These are phyloP conservation scores for Paraphaeosphaeria sporulosa DNA, from an alignment of 2,329 filamentous ascomycete genomes.

Conservation along the genomic window DNA sequence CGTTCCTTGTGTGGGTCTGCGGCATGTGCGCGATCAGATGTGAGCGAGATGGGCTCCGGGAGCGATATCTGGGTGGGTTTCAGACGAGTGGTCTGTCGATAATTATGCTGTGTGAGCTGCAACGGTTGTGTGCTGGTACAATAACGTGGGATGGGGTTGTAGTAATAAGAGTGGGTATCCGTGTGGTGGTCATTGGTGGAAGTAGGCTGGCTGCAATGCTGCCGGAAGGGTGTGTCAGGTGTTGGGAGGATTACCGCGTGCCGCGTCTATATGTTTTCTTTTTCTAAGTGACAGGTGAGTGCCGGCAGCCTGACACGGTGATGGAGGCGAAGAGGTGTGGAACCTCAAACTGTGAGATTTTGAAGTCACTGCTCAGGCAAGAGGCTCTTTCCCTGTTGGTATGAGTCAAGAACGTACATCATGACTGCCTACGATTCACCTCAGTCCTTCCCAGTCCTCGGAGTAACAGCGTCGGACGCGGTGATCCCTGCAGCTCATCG, in stretches of 20 bases:
- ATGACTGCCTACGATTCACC: neutral
- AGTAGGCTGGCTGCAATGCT: neutral
- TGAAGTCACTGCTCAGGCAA: neutral
- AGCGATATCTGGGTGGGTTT: neutral
- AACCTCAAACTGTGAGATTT: neutral
- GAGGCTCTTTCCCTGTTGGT: constrained; percentile 2
- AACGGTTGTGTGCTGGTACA: neutral
- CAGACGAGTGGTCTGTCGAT: too few relatives aligned
- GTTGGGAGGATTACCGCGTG: constrained; percentile 6
- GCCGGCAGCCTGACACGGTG: neutral
- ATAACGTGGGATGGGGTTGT: constrained; percentile 9
- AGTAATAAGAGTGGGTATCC: neutral
- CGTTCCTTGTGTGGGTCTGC: constrained; percentile 1
- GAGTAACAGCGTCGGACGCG: neutral
- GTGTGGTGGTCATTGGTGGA: neutral
- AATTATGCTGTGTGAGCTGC: neutral
- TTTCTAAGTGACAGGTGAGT: neutral
- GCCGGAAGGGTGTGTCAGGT: neutral
- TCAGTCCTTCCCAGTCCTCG: neutral
- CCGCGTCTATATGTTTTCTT: constrained; percentile 10
- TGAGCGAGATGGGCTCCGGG: neutral
- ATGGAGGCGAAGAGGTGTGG: neutral
- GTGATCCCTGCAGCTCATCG: constrained; percentile 2
- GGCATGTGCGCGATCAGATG: neutral
- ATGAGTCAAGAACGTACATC: neutral